Conservation (phyloP, 345 rosid genomes). For the Adansonia digitata region DNA sequence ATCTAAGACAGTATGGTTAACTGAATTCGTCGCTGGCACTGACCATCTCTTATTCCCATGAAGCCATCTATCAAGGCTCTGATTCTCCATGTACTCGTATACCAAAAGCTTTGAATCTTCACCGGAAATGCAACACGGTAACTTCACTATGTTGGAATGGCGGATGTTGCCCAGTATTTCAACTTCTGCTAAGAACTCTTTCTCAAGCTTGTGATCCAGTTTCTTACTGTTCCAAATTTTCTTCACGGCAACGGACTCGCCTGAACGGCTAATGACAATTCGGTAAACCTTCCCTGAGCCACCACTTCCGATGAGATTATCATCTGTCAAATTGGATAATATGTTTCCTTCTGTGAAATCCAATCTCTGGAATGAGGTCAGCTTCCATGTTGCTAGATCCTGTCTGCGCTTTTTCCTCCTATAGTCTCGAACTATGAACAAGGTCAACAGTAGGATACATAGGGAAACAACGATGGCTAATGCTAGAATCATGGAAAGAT, state of each 20-base stretch:
- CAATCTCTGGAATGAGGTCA: constrained; percentile 71
- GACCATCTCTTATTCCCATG: constrained; percentile 46
- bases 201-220: constrained; percentile 54
- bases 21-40: constrained; percentile 13
- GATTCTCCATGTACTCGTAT: constrained; percentile 86
- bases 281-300: constrained; percentile 89
- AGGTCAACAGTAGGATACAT: constrained; percentile 23
- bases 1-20: constrained; percentile 23
- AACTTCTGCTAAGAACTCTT: constrained; percentile 75
- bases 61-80: constrained; percentile 84
- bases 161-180: constrained; percentile 68
- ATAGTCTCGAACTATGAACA: constrained; percentile 43
- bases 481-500: constrained; percentile 40
- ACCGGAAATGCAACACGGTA: constrained; percentile 78
- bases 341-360: constrained; percentile 59
- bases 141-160: constrained; percentile 78
- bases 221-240: constrained; percentile 58
- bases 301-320: constrained; percentile 81
- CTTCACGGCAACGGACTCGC: constrained; percentile 76
- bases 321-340: constrained; percentile 57
- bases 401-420: constrained; percentile 33
- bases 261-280: constrained; percentile 30
- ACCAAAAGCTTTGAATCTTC: constrained; percentile 86
- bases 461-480: constrained; percentile 33
- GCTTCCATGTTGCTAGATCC: constrained; percentile 59